Evolutionary conservation across 495 filamentous ascomycete species (phyloP), one percentile per base, ranked within the genome.

Genomic region (Pseudevernia furfuracea): DNA sequence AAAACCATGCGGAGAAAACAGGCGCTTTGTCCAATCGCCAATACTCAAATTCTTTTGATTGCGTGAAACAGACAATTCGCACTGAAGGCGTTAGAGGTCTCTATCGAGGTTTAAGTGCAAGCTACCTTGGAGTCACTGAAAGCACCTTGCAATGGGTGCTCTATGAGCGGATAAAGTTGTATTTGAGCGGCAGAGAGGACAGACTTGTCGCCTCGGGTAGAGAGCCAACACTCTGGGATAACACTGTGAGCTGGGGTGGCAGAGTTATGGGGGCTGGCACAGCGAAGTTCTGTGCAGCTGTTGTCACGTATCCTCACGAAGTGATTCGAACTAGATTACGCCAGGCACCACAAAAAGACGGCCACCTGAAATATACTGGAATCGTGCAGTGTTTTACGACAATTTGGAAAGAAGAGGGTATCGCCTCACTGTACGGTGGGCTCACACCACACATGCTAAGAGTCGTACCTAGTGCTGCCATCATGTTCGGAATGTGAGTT

Each of bases 401-500:
- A 21, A 79, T 84, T 34, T 79, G 73, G 69, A 79, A 76, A 66
- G 81, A 86, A 63, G 83, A 85, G 71, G 82, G 83, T 15, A 74
- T 84, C 74, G 76, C 71, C 10, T 81, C 76, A 7, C 65, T 86
- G 62, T 85, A 86, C 66, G 83, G 82, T 8, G 83, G 83, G 2
- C 71, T 86, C 60, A 82, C 82, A 15, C 82, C 83, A 48, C 83
- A 86, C 67, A 75, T 85, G 73, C 69, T 86, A 37, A 75, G 83
- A 41, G 74, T 76, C 23, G 92, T 96, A 15, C 91, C 91, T 4
- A 92, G 89, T 64, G 91, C 91, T 21, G 91, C 88, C 59, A 94
- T 96, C 69, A 96, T 92, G 91, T 96, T 96, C 70, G 90, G 90
- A 71, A 92, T 91, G 80, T 96, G 44, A 68, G 67, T 68, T 28